Evolutionary conservation across 2,329 filamentous ascomycete species (phyloP), one percentile per base, ranked within the genome.

Genomic region (Fusarium equiseti): DNA sequence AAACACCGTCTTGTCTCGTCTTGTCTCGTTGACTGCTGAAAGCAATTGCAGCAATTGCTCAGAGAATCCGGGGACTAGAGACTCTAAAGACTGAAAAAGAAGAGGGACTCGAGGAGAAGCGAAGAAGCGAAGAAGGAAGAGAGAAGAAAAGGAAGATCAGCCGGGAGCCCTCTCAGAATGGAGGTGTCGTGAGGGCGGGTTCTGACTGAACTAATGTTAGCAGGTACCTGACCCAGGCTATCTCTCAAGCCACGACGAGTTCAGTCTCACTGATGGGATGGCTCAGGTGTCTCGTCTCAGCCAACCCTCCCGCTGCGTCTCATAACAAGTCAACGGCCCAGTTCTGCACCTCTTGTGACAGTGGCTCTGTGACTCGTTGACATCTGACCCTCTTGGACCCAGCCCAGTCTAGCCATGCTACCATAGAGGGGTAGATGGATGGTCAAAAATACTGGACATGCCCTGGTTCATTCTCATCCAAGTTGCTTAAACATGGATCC

Each of bases 311-410:
- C 51, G 44, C 13, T 56, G 54, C 43, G 63, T 68, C 68, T 71
- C 67, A 68, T 63, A 59, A 20, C 67, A 35, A 71, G 62, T 29
- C 55, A 54, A 66, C 26, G 26, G 38, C 58, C 58, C 43, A 49
- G 46, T 58, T 59, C 61, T 59, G 48, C 56, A 59, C 50, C 65
- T 71, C 68, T 72, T 71, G 68, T 71, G 64, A 71, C 64, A 72
- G 64, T 72, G 59, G 55, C 52, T 71, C 60, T 72, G 68, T 69
- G 68, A 71, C 68, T 71, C 56, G 68, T 58, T 51, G 65, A 62
- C 68, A 72, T 72, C 64, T 72, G 68, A 72, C 68, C 68, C 59
- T 72, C 55, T 56, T 65, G 42, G 52, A 40, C 50, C 62, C 49
- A 63, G 59, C 52, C 32, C 20, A 44, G 42, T 44, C n/a, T 31